Base-by-base conservation (phyloP, 306 rosid genomes). In the Trichosanthes truncata region DNA sequence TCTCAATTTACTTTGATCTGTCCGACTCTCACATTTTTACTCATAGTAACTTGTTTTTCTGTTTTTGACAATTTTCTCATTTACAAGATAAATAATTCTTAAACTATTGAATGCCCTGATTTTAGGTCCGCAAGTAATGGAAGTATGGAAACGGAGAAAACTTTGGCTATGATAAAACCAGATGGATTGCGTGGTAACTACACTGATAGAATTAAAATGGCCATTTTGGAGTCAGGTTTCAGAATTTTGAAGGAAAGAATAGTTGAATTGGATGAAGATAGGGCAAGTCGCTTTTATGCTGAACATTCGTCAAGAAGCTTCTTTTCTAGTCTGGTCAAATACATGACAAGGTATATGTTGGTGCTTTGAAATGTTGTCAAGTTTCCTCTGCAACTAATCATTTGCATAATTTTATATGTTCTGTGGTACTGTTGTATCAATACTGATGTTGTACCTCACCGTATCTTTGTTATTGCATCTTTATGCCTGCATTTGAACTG, bases 81-180 rank as follows among this genome's bases (percentile, higher is more conserved):
- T 76, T 56, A 56, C 45, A 15, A 4, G 14, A 29, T 51, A 7
- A 74, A 26, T 14, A 31, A 26, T 49, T 15, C 7, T 17, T 17
- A 29, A 56, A 53, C 23, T 60, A 18, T 36, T 43, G 2, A 11
- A 36, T 31, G 33, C 35, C 35, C 2, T n/a, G 84, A 73, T 43
- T 78, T 41, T 80, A 94, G 98, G 85, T 88, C 81, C 78, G 81
- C 80, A 35, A 83, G 78, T 21, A 52, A 80, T 33, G 90, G 78
- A 73, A 81, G 49, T 79, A 17, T 69, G 31, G 79, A 62, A 82
- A 72, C 11, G 78, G 91, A 92, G 85, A 84, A 38, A 79, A 91
- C 98, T 25, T 85, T 91, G 41, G 97, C 95, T 23, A 87, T 94
- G 38, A 85, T 94, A 81, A 94, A 94, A 80, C 98, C 97, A 14